A percentile compares a stretch with the other conserved stretches of the same genome.
These are phyloP conservation scores for Aspergillus bombycis DNA, from an alignment of 2,329 filamentous ascomycete genomes.

Conservation along the genomic window DNA sequence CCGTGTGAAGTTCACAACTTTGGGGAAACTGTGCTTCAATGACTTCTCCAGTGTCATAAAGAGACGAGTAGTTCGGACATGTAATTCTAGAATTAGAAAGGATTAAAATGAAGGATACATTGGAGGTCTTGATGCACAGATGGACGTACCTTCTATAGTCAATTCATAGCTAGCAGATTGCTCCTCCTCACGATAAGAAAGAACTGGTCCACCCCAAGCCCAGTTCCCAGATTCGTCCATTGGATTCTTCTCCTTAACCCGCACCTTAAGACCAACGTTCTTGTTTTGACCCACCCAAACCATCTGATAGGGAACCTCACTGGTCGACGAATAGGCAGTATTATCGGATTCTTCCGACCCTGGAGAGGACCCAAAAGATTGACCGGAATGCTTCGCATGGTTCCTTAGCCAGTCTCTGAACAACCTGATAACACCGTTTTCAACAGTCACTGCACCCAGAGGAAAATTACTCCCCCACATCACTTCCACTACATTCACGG, in stretches of 20 bases:
- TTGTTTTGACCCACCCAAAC: conserved; percentile 69
- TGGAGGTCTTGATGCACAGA: background rate
- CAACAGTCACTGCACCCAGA: conserved; percentile 65
- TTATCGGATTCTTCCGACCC: background rate
- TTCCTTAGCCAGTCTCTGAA: conserved; percentile 72
- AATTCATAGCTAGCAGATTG: conserved; percentile 70
- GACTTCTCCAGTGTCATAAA: conserved; percentile 69
- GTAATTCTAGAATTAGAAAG: conserved; percentile 57
- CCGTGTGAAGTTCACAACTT: conserved; percentile 56
- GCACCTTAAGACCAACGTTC: conserved; percentile 70
- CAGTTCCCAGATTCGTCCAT: conserved; percentile 41
- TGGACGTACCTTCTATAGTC: conserved; percentile 68
- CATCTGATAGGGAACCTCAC: conserved; percentile 42
- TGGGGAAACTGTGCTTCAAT: conserved; percentile 61
- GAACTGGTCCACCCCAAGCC: conserved; percentile 46
- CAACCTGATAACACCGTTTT: conserved; percentile 69
- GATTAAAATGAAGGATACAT: background rate
- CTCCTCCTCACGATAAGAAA: conserved; percentile 64
- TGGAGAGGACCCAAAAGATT: background rate
- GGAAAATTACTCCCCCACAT: conserved; percentile 65
- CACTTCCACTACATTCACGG: conserved; percentile 69
- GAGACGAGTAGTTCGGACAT: conserved; percentile 66
- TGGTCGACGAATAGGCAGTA: background rate
- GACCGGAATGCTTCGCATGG: conserved; percentile 28
- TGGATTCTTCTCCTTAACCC: conserved; percentile 58